Conservation (phyloP, 2,329 filamentous ascomycete genomes). For the Tolypocladium ophioglossoides region DNA sequence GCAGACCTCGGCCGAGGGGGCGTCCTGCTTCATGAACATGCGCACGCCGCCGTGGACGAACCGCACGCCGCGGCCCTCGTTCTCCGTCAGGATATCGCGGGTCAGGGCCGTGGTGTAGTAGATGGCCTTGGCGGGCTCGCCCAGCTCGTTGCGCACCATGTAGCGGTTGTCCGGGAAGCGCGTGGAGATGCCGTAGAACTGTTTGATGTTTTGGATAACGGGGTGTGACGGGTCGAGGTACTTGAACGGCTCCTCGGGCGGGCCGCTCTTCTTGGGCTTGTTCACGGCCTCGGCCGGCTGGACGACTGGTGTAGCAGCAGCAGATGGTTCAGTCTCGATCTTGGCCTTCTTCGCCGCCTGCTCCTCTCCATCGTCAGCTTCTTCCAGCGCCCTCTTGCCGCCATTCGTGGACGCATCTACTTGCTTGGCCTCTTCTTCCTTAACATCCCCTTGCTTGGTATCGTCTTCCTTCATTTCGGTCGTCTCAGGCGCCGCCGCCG, state of each 20-base stretch:
- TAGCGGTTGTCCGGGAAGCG: constrained; percentile 86
- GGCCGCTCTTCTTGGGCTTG: constrained; percentile 35
- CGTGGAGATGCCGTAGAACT: constrained; percentile 75
- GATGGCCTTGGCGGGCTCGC: constrained; percentile 83
- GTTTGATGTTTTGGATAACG: constrained; percentile 65
- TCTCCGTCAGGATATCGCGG: constrained; percentile 73
- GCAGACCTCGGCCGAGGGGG: constrained; percentile 76
- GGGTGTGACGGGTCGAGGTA: constrained; percentile 66
- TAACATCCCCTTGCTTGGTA: constrained; percentile 19
- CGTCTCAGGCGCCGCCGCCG: constrained; percentile 7
- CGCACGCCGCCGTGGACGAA: constrained; percentile 96
- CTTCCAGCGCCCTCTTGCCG: constrained; percentile 24
- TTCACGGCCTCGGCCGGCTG: constrained; percentile 12
- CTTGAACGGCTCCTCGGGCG: constrained; percentile 87
- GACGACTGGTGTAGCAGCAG: constrained; percentile 4
- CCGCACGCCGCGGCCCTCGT: constrained; percentile 85
- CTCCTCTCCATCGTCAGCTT: constrained; percentile 21
- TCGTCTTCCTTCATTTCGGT: constrained; percentile 16
- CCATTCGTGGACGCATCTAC: constrained; percentile 12
- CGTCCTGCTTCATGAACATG: constrained; percentile 98
- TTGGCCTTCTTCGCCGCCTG: constrained; percentile 39
- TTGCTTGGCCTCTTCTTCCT: constrained; percentile 16
- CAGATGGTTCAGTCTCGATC: constrained; percentile 18
- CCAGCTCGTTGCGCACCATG: constrained; percentile 89
- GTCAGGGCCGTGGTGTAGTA: constrained; percentile 88